These are phyloP conservation scores for carrot (Daucus carota) DNA, from an alignment of 129 eudicot genomes.

Conservation along the genomic window DH1_v3.0 NC_030385.2:44128501-44129000, in stretches of 20 bases:
- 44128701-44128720: conserved; percentile 21
- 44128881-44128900: not conserved
- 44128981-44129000: not conserved
- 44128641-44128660: conserved; percentile 35
- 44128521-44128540: too few species aligned
- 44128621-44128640: conserved; percentile 22
- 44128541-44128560: too few species aligned
- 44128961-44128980: conserved; percentile 2
- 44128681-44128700: conserved; percentile 20
- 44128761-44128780: not conserved
- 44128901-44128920: not conserved
- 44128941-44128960: not conserved
- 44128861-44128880: not conserved
- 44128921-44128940: too few species aligned
- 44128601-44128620: conserved; percentile 42
- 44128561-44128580: not conserved
- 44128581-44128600: not conserved
- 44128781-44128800: conserved; percentile 12
- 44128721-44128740: conserved; percentile 8
- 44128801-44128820: conserved; percentile 16
- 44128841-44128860: not conserved
- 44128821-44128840: not conserved
- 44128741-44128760: not conserved
- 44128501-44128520: too few species aligned
- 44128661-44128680: conserved; percentile 39